Evolutionary conservation across 208 protist genomes (phyloP).

Genomic region (Crithidia brevicula): DNA sequence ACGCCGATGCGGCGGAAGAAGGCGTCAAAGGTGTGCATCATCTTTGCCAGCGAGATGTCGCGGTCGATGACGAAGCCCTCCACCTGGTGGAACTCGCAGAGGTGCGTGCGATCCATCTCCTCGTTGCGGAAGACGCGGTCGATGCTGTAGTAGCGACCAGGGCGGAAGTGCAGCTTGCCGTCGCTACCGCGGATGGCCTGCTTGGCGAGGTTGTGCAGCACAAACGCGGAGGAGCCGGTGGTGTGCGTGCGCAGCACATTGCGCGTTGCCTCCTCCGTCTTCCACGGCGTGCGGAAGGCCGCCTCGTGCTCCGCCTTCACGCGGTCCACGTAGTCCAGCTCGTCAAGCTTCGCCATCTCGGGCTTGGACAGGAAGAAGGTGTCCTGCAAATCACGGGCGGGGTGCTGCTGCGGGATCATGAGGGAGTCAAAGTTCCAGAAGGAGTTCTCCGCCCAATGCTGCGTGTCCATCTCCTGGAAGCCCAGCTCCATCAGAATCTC

Average conservation of each 20-base stretch:
- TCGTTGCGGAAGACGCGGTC: slow-evolving; percentile 99
- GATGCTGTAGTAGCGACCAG: slow-evolving; percentile 99
- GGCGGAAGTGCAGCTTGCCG: slow-evolving; percentile 90
- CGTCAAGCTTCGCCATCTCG: slow-evolving; percentile 35
- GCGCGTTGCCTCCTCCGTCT: slow-evolving; percentile 93
- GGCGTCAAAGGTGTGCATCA: slow-evolving; percentile 98
- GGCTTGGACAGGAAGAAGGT: slow-evolving; percentile 99
- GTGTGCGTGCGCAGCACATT: slow-evolving; percentile 99
- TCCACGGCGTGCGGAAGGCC: slow-evolving; percentile 95
- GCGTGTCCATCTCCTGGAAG: slow-evolving; percentile 99
- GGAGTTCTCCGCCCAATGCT: slow-evolving; percentile 98
- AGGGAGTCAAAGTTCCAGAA: slow-evolving; percentile 99
- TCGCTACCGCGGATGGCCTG: slow-evolving; percentile 44
- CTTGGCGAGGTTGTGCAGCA: slow-evolving; percentile 96
- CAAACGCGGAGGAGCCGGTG: slow-evolving; percentile 98
- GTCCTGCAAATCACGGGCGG: slow-evolving; percentile 99
- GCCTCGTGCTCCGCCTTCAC: slow-evolving; percentile 96
- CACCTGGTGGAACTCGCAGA: slow-evolving; percentile 99
- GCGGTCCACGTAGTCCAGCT: slow-evolving; percentile 92
- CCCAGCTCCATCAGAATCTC: slow-evolving; percentile 99
- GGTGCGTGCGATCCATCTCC: slow-evolving; percentile 99
- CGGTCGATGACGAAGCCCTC: slow-evolving; percentile 99
- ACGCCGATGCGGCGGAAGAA: slow-evolving; percentile 99
- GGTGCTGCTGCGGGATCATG: slow-evolving; percentile 99
- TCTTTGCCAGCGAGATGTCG: slow-evolving; percentile 97